A percentile compares a stretch with the other conserved stretches of the same genome.
Evolutionary conservation across 2,329 filamentous ascomycete species (phyloP).

Genomic region (Calonectria crousiana): DNA sequence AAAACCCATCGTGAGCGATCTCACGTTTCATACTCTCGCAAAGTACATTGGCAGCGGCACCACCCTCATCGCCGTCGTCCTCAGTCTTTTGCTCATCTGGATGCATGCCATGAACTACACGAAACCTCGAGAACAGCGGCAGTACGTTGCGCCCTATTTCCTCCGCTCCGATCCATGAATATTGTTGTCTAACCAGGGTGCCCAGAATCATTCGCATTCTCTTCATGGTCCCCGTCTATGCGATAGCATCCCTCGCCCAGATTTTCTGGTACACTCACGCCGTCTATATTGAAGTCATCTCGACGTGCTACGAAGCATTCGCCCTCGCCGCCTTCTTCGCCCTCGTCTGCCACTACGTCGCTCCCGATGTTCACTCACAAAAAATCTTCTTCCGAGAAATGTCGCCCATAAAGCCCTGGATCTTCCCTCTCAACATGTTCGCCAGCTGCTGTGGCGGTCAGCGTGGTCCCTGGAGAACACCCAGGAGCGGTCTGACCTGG

Average conservation of each 20-base stretch:
- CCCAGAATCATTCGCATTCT: slow-evolving; percentile 86
- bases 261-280: slow-evolving; percentile 81
- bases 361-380: slow-evolving; percentile 81
- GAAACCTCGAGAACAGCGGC: slow-evolving; percentile 69
- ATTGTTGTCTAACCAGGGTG: slow-evolving; percentile 6
- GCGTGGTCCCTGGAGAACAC: slow-evolving; percentile 78
- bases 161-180: background rate
- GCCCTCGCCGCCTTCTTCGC: slow-evolving; percentile 90
- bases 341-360: slow-evolving; percentile 83
- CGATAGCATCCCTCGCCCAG: slow-evolving; percentile 78
- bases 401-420: slow-evolving; percentile 76
- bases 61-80: slow-evolving; percentile 62
- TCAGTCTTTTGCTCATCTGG: slow-evolving; percentile 69
- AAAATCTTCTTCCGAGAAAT: slow-evolving; percentile 84
- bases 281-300: slow-evolving; percentile 84
- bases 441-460: slow-evolving; percentile 78
- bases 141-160: slow-evolving; percentile 52
- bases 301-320: slow-evolving; percentile 91
- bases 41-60: slow-evolving; percentile 63
- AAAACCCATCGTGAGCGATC: slow-evolving; percentile 53
- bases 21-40: slow-evolving; percentile 68
- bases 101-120: slow-evolving; percentile 73
- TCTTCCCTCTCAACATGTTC: slow-evolving; percentile 79
- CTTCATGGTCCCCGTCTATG: slow-evolving; percentile 88
- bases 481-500: slow-evolving; percentile 86